Percentiles rank a stretch among this genome's conserved stretches.
Evolutionary conservation across 2,329 filamentous ascomycete genomes (phyloP).

Genomic region (Ascochyta clinopodiicola): DNA sequence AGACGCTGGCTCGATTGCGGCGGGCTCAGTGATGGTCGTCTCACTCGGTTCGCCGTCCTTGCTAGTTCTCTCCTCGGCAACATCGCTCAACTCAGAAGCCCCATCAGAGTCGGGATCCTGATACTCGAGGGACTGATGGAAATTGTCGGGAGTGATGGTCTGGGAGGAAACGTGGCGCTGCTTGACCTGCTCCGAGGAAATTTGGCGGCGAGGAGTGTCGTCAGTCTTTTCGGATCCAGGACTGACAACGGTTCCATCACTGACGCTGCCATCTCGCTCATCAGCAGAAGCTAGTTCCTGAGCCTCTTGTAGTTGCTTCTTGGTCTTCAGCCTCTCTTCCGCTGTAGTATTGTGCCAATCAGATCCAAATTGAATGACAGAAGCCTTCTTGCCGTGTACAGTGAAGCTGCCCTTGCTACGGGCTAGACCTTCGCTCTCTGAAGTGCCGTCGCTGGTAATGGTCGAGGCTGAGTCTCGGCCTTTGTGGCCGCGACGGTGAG

Average conservation of each 20-base stretch:
- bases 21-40: background rate
- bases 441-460: constrained; percentile 54
- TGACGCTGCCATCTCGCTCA: constrained; percentile 36
- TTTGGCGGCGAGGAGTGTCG: constrained; percentile 28
- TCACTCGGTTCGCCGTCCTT: constrained; percentile 8
- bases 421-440: constrained; percentile 71
- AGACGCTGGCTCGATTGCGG: background rate
- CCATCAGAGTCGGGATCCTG: constrained; percentile 31
- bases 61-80: constrained; percentile 35
- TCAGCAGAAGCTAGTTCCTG: constrained; percentile 34
- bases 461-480: constrained; percentile 75
- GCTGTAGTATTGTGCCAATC: constrained; percentile 72
- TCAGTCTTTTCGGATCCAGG: constrained; percentile 27
- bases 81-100: constrained; percentile 43
- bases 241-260: constrained; percentile 32
- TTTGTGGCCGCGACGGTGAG: constrained; percentile 74
- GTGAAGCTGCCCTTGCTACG: constrained; percentile 89
- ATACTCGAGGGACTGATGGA: constrained; percentile 32
- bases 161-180: constrained; percentile 46
- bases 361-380: constrained; percentile 93
- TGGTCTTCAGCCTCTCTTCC: constrained; percentile 48
- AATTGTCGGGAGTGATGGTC: constrained; percentile 44
- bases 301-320: constrained; percentile 47
- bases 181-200: constrained; percentile 38
- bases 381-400: constrained; percentile 96